These are phyloP conservation scores for Ceratocystis harringtonii DNA, from an alignment of 2,329 filamentous ascomycete genomes.

Conservation along the genomic window DNA sequence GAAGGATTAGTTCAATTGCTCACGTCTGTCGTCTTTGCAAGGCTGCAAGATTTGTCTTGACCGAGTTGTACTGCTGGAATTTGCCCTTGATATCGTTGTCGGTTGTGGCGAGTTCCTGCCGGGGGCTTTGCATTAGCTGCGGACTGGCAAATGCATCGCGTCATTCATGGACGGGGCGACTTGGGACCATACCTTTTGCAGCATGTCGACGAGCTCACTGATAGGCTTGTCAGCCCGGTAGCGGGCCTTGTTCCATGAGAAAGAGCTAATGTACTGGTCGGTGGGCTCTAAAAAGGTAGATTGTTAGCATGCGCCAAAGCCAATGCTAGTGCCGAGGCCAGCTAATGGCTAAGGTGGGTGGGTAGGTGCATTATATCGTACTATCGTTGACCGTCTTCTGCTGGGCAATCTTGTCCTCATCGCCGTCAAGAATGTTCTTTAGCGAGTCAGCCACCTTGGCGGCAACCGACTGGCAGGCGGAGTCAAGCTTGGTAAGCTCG, in stretches of 20 bases:
- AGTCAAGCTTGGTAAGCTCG: constrained; percentile 77
- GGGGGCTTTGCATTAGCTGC: neutral
- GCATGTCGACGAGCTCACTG: constrained; percentile 66
- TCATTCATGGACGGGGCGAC: neutral
- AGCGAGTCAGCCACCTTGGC: constrained; percentile 79
- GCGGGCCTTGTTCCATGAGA: constrained; percentile 95
- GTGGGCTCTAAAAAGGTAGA: constrained; percentile 55
- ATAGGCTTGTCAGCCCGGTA: constrained; percentile 88
- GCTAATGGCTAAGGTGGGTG: neutral
- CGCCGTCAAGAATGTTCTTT: constrained; percentile 65
- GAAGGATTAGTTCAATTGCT: constrained; percentile 21
- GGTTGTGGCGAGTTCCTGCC: constrained; percentile 70
- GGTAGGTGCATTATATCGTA: constrained; percentile 31
- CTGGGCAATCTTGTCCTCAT: constrained; percentile 65
- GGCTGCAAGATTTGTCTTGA: constrained; percentile 69
- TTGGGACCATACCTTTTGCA: constrained; percentile 58
- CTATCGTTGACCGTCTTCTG: constrained; percentile 93
- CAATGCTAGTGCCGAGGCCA: neutral
- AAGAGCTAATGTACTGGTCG: constrained; percentile 77
- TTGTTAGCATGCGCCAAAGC: constrained; percentile 6
- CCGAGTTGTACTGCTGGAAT: constrained; percentile 82
- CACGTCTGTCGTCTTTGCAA: constrained; percentile 81
- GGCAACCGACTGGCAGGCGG: constrained; percentile 65
- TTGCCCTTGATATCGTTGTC: constrained; percentile 95
- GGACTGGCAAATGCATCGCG: neutral